phyloP scores from a whole-genome alignment of 768 basidiomycete genomes.

The Megacollybia marginata region DNA sequence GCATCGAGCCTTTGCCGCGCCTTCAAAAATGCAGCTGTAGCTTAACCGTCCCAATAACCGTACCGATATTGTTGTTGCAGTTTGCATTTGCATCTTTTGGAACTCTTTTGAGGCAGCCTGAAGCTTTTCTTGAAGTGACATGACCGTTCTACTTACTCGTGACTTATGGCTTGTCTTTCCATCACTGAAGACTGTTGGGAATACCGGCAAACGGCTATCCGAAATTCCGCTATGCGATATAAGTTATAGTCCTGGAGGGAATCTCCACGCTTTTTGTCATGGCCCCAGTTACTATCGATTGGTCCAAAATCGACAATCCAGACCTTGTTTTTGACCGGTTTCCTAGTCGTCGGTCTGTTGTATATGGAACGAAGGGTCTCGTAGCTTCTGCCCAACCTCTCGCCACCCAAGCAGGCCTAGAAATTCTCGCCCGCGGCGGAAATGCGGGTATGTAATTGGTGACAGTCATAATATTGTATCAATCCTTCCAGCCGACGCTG shows the following conservation, averaged over 20 bases:
- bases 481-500: conserved; percentile 66
- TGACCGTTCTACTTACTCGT: conserved; percentile 12
- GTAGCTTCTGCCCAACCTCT: conserved; percentile 88
- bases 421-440: conserved; percentile 87
- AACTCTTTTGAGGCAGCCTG: conserved; percentile 69
- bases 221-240: too few species aligned
- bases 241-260: not conserved
- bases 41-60: too few species aligned
- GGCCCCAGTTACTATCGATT: conserved; percentile 32
- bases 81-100: conserved; percentile 60
- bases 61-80: too few species aligned
- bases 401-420: conserved; percentile 86
- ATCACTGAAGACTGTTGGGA: too few species aligned
- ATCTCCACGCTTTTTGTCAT: not conserved
- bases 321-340: conserved; percentile 63
- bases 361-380: conserved; percentile 81
- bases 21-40: conserved; percentile 44
- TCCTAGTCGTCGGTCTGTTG: conserved; percentile 77
- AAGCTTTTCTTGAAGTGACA: conserved; percentile 51
- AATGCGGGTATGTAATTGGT: conserved; percentile 67
- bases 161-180: too few species aligned
- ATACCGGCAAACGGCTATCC: too few species aligned
- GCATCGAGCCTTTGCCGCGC: conserved; percentile 83
- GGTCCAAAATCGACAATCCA: conserved; percentile 61
- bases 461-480: too few species aligned